Base-by-base conservation (phyloP, 208 protist genomes). In the Crithidia brevicula region DNA sequence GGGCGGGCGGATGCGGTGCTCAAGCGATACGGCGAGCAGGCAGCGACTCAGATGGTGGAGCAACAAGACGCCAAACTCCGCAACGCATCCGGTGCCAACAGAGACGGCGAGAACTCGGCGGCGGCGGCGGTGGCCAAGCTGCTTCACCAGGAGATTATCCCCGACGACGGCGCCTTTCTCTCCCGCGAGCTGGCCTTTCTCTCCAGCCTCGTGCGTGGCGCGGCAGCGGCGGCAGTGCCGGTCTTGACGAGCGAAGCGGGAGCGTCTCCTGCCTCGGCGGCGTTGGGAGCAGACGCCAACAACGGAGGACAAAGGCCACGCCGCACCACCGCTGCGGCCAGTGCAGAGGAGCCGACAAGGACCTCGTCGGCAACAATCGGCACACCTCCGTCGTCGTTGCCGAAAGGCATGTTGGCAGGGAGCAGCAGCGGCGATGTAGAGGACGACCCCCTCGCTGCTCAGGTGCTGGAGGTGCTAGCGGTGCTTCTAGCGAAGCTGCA, bases 1-100 rank as follows among this genome's bases (percentile, higher is more conserved):
- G 83, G 88, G 28, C 74, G 84, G 34, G 82, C 61, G 3, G 77
- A 87, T 22, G 84, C 74, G 6, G 81, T 91, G 47, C 75, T 94
- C 60, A 56, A 73, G 57, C 58, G 78, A 52, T 89, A 89, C 65
- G 76, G 72, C 13, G 50, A 74, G 47, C 71, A 81, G 31, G 77
- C 72, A 8, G 73, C 78, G 20, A 52, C 61, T 11, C 40, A 52
- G 30, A 64, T 79, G 28, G 70, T 77, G 33, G 65, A 46, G 31
- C 28, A 54, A 31, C 70, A 87, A 28, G 46, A 73, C 16, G 51
- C 51, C 20, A 49, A 66, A 53, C 57, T 92, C 30, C 71, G 42
- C n/a, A 31, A 42, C 1, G 57, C 40, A n/a, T 33, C 8, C n/a
- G n/a, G 23, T 10, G 43, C 23, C 18, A 30, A 31, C 25, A 23